Conservation (phyloP, 78 protist species). For the Corallochytrium limacisporum region DNA sequence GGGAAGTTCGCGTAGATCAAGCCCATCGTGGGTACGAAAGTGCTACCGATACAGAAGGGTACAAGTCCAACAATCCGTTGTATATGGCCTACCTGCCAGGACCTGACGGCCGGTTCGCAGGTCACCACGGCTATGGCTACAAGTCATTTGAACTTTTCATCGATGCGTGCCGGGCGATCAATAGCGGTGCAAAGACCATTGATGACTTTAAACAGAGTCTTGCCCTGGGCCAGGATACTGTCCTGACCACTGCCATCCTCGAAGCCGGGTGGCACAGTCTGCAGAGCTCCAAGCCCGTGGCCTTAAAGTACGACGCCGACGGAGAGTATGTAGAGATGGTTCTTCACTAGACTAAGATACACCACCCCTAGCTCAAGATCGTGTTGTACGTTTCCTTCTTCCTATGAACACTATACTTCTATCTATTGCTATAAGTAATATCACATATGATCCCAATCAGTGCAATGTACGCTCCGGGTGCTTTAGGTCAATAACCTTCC, state of each 20-base stretch:
- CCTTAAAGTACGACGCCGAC: too few relatives aligned
- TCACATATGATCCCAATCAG: too few relatives aligned
- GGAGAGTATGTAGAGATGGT: too few relatives aligned
- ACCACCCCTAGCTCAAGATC: too few relatives aligned
- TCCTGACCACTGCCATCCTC: constrained; percentile 9
- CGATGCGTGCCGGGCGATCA: background rate
- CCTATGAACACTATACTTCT: too few relatives aligned
- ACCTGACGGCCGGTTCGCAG: constrained; percentile 12
- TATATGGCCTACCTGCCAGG: constrained; percentile 20
- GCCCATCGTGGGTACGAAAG: constrained; percentile 26
- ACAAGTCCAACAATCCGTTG: constrained; percentile 18
- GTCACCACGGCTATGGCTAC: constrained; percentile 41
- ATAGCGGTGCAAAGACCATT: background rate
- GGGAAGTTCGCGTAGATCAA: constrained; percentile 31
- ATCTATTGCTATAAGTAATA: too few relatives aligned
- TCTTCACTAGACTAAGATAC: too few relatives aligned
- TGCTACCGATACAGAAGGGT: constrained; percentile 9
- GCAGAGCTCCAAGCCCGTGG: too few relatives aligned
- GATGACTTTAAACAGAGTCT: background rate
- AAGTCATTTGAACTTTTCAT: constrained; percentile 15
- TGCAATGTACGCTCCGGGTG: too few relatives aligned
- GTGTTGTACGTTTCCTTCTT: too few relatives aligned
- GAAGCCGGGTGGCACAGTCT: constrained; percentile 30
- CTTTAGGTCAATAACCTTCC: too few relatives aligned
- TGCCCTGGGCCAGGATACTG: constrained; percentile 8